phyloP scores from a whole-genome alignment of 164 flowering plant genomes.

The Warburgia ugandensis region DNA sequence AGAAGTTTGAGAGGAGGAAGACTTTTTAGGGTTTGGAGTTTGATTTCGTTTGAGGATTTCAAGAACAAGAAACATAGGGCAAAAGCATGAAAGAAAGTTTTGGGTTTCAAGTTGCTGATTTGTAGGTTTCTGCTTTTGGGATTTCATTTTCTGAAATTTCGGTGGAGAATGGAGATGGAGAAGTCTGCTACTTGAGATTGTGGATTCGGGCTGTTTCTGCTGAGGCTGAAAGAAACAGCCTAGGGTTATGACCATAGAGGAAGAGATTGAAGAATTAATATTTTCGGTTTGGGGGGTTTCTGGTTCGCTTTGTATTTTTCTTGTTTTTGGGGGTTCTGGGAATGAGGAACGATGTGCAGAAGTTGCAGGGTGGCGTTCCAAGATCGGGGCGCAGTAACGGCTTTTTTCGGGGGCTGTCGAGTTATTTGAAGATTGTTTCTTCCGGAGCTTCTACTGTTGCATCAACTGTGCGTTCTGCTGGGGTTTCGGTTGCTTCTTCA shows the following conservation, averaged over 20 bases:
- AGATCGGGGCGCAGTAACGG: conserved; percentile 34
- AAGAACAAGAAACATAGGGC: too few relatives aligned
- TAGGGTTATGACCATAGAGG: conserved; percentile 38
- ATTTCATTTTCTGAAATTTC: too few relatives aligned
- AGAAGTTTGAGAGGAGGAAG: too few relatives aligned
- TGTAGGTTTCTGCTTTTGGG: too few relatives aligned
- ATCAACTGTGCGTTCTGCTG: conserved; percentile 47
- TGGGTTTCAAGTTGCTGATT: too few relatives aligned
- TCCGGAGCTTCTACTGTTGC: conserved; percentile 77
- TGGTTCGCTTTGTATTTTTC: background rate
- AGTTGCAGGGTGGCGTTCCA: conserved; percentile 27
- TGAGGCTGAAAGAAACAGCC: conserved; percentile 20
- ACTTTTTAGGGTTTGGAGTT: background rate
- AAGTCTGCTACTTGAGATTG: conserved; percentile 7
- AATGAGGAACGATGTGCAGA: conserved; percentile 69
- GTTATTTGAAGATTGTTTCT: conserved; percentile 61
- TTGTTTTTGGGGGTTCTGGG: conserved; percentile 13
- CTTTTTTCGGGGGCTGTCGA: conserved; percentile 46
- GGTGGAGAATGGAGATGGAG: conserved; percentile 16
- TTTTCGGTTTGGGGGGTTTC: background rate
- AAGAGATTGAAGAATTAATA: conserved; percentile 14
- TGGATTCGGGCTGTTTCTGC: conserved; percentile 18
- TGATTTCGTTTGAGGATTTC: background rate
- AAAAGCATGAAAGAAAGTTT: too few relatives aligned
- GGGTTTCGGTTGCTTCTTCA: conserved; percentile 50